phyloP scores from a whole-genome alignment of 1,284 basidiomycete genomes.

The Leccinum laetum region DNA sequence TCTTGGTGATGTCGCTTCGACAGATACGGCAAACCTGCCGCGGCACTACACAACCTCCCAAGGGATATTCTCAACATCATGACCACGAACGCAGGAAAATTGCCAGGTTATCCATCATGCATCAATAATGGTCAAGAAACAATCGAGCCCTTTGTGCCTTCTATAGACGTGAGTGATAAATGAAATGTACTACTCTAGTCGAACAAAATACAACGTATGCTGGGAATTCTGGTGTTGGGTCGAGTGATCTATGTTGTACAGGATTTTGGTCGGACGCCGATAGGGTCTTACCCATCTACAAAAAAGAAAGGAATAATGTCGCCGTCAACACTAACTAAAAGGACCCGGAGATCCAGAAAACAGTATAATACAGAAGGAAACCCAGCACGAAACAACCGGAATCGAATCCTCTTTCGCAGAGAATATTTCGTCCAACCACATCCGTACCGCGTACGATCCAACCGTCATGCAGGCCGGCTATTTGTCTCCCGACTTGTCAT shows the following conservation, averaged over 20 bases:
- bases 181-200: background rate
- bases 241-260: background rate
- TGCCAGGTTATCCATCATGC: background rate
- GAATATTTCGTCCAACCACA: too few species aligned
- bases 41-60: too few species aligned
- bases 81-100: background rate
- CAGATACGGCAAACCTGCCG: background rate
- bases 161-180: background rate
- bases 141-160: background rate
- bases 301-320: background rate
- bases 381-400: background rate
- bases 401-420: background rate
- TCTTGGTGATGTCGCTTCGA: too few species aligned
- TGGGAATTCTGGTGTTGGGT: background rate
- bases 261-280: background rate
- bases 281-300: background rate
- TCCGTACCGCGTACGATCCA: background rate
- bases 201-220: background rate
- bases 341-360: background rate
- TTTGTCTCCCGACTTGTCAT: slow-evolving; percentile 19
- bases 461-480: slow-evolving; percentile 17
- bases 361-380: background rate
- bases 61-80: background rate
- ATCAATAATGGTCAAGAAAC: background rate
- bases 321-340: background rate